Evolutionary conservation across 106 monocot genomes (phyloP).

Genomic region (Allium sativum): DNA sequence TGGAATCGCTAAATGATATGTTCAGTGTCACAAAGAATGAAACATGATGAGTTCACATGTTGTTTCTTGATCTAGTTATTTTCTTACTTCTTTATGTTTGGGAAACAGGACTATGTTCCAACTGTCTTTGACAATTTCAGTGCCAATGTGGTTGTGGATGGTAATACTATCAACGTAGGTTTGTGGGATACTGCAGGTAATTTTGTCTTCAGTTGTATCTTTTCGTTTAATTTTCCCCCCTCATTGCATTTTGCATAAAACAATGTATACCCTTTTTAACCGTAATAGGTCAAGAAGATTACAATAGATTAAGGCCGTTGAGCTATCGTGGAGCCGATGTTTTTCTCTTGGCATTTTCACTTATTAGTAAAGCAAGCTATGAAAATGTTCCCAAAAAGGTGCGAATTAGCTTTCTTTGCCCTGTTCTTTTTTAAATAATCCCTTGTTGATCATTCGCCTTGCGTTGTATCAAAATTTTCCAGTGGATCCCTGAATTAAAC

Average conservation of each 20-base stretch:
- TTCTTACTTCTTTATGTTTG: too few relatives aligned
- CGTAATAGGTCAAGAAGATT: slow-evolving; percentile 54
- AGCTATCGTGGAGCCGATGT: slow-evolving; percentile 76
- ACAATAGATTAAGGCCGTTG: slow-evolving; percentile 63
- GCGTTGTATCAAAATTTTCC: neutral
- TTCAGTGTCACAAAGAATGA: too few relatives aligned
- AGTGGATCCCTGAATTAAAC: slow-evolving; percentile 70
- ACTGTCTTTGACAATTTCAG: slow-evolving; percentile 42
- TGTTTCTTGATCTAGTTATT: too few relatives aligned
- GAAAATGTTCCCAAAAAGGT: slow-evolving; percentile 74
- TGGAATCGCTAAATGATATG: too few relatives aligned
- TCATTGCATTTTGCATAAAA: too few relatives aligned
- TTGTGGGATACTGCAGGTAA: slow-evolving; percentile 68
- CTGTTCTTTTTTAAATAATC: neutral
- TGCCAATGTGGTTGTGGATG: slow-evolving; percentile 60
- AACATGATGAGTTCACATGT: too few relatives aligned
- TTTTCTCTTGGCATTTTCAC: slow-evolving; percentile 55
- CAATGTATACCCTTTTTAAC: too few relatives aligned
- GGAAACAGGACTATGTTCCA: slow-evolving; percentile 31
- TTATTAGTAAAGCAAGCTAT: slow-evolving; percentile 72
- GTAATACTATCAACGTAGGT: slow-evolving; percentile 53
- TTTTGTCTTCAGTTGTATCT: too few relatives aligned
- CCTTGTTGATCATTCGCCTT: neutral
- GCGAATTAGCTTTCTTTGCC: neutral
- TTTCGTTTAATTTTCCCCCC: too few relatives aligned